Evolutionary conservation across 331 rosid species (phyloP).

Genomic region (Arachis monticola): DNA sequence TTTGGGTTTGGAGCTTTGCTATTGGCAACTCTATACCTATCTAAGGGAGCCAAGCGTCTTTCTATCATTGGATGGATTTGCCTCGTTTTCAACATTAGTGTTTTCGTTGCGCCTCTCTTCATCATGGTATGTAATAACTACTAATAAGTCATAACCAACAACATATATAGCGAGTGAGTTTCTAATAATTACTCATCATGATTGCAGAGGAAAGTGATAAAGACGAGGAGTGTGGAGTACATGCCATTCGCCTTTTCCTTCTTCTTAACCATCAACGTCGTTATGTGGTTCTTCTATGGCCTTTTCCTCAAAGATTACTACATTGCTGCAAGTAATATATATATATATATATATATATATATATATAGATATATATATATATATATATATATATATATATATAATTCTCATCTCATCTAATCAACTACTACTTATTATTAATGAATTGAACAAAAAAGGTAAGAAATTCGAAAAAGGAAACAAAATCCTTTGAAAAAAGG

Average conservation of each 20-base stretch:
- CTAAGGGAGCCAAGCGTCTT: conserved; percentile 64
- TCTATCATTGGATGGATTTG: conserved; percentile 87
- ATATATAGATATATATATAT: too few species aligned
- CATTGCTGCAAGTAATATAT: conserved; percentile 87
- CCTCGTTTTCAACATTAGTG: conserved; percentile 35
- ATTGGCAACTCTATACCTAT: conserved; percentile 61
- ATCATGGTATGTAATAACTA: too few species aligned
- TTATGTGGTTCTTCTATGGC: conserved; percentile 96
- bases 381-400: too few species aligned
- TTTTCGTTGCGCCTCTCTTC: too few species aligned
- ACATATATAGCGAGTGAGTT: conserved; percentile 58
- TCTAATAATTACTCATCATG: not conserved
- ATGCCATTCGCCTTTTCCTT: conserved; percentile 84
- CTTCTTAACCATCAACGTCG: conserved; percentile 82
- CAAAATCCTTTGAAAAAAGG: too few species aligned
- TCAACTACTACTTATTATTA: too few species aligned
- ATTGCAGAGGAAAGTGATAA: conserved; percentile 70
- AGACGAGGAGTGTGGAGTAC: conserved; percentile 82
- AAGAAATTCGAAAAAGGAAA: too few species aligned
- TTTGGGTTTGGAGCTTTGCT: conserved; percentile 82
- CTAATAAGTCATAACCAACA: conserved; percentile 36
- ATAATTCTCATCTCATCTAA: too few species aligned
- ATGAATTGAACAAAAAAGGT: too few species aligned
- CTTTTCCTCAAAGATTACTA: conserved; percentile 74
- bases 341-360: too few species aligned